Percentiles rank a stretch among this genome's conserved stretches.
phyloP scores from a whole-genome alignment of 2,329 filamentous ascomycete genomes.

The Phialophora chinensis region DNA sequence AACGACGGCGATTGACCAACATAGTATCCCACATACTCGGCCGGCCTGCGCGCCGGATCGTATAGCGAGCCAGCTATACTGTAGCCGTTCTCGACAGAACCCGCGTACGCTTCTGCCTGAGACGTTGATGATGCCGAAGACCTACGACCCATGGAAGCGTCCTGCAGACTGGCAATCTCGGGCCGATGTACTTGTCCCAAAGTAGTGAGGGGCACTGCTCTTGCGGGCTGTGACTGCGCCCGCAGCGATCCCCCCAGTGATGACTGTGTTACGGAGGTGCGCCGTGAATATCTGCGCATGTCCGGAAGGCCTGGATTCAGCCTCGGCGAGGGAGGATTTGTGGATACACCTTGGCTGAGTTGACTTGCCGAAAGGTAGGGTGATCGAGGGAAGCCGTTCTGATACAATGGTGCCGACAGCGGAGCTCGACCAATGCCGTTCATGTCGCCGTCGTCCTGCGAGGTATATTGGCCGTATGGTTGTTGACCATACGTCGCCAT shows the following conservation, averaged over 20 bases:
- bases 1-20: conserved; percentile 52
- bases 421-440: conserved; percentile 35
- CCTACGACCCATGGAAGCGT: conserved; percentile 43
- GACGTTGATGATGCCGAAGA: conserved; percentile 42
- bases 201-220: conserved; percentile 47
- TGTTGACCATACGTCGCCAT: conserved; percentile 35
- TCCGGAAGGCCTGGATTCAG: conserved; percentile 49
- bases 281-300: conserved; percentile 51
- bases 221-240: conserved; percentile 59
- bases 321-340: conserved; percentile 56
- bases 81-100: conserved; percentile 25
- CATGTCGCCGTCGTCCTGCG: conserved; percentile 35
- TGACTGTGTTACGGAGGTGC: conserved; percentile 52
- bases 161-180: conserved; percentile 43
- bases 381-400: conserved; percentile 38
- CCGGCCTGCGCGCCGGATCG: conserved; percentile 46
- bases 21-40: conserved; percentile 56
- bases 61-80: conserved; percentile 27
- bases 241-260: conserved; percentile 51
- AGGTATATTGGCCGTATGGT: conserved; percentile 48
- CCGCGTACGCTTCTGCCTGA: conserved; percentile 25
- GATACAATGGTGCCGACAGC: conserved; percentile 41
- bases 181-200: conserved; percentile 46
- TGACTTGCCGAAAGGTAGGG: conserved; percentile 30
- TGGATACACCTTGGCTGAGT: conserved; percentile 48